Evolutionary conservation across 345 rosid species (phyloP).

Genomic region (Dovyalis caffra): DNA sequence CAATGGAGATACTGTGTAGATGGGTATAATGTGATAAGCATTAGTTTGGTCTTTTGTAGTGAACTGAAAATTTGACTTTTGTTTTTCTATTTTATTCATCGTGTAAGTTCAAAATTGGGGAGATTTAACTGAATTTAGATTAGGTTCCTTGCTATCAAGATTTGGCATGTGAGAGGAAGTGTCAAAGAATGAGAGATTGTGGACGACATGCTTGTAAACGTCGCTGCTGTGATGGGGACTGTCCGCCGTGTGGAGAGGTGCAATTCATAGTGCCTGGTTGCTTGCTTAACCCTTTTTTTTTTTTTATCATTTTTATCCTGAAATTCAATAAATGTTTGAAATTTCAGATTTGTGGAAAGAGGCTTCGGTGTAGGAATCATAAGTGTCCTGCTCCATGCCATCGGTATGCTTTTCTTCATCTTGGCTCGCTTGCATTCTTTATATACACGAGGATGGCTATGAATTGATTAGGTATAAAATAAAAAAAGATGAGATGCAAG

Average conservation of each 20-base stretch:
- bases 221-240: conserved; percentile 90
- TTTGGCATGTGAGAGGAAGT: conserved; percentile 81
- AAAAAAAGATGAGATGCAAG: not conserved
- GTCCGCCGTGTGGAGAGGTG: conserved; percentile 91
- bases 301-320: too few species aligned
- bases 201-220: conserved; percentile 91
- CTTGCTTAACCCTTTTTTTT: not conserved
- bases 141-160: conserved; percentile 98
- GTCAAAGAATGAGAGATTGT: conserved; percentile 76
- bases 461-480: not conserved
- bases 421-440: conserved; percentile 2
- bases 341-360: conserved; percentile 73
- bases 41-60: not conserved
- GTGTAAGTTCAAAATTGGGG: conserved; percentile 10
- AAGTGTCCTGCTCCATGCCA: conserved; percentile 93
- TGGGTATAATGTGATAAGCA: not conserved
- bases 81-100: not conserved
- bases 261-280: not conserved
- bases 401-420: conserved; percentile 43
- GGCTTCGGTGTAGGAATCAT: conserved; percentile 82
- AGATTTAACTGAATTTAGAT: conserved; percentile 37
- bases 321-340: not conserved
- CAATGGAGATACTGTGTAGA: not conserved
- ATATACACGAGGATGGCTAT: not conserved
- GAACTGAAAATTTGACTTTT: not conserved